phyloP scores from a whole-genome alignment of 192 early-diverging fungal genomes.

The Backusella australiensis region DNA sequence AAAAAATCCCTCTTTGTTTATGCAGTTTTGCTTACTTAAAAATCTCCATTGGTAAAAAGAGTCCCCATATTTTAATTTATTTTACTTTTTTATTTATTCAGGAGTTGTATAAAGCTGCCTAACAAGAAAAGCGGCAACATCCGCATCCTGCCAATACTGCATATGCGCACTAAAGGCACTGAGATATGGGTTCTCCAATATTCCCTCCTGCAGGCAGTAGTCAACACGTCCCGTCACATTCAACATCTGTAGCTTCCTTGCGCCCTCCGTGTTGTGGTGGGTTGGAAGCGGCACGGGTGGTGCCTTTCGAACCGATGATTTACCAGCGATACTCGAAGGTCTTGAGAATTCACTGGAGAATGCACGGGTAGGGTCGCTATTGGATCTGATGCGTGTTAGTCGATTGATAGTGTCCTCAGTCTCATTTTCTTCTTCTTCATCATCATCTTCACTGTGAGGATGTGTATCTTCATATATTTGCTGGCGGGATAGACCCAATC shows the following conservation, averaged over 20 bases:
- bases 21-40: not conserved
- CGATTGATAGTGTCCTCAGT: not conserved
- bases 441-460: not conserved
- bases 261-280: conserved; percentile 21
- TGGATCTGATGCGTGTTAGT: conserved; percentile 19
- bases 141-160: conserved; percentile 60
- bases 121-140: conserved; percentile 37
- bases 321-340: not conserved
- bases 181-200: conserved; percentile 71
- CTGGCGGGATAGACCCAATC: conserved; percentile 28
- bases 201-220: conserved; percentile 62
- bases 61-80: not conserved
- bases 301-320: not conserved
- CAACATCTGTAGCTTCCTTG: conserved; percentile 27
- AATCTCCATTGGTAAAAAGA: not conserved
- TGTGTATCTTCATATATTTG: conserved; percentile 33
- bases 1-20: not conserved
- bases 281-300: conserved; percentile 17
- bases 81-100: not conserved
- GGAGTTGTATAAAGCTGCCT: conserved; percentile 25
- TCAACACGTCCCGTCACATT: conserved; percentile 62
- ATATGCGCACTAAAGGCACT: conserved; percentile 64
- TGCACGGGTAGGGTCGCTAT: conserved; percentile 21
- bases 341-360: not conserved
- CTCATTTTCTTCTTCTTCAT: not conserved